phyloP scores from a whole-genome alignment of 2,329 filamentous ascomycete genomes.

The Scytalidium lignicola region DNA sequence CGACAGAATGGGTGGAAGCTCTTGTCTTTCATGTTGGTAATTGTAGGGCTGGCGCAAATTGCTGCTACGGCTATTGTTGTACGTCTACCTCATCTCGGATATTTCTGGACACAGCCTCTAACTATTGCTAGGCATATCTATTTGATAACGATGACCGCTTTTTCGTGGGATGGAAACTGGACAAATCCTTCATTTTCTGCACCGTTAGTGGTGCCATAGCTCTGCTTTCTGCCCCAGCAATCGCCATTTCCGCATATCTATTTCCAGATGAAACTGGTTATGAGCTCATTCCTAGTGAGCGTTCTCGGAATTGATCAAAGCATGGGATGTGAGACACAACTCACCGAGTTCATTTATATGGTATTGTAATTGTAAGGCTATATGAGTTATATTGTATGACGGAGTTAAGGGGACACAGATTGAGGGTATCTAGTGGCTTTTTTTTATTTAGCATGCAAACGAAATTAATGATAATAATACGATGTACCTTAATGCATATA shows the following conservation, averaged over 20 bases:
- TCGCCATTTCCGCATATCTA: constrained; percentile 62
- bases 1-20: constrained; percentile 80
- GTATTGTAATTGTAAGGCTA: no score
- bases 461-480: no score
- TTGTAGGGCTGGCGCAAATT: constrained; percentile 66
- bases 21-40: constrained; percentile 57
- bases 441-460: no score
- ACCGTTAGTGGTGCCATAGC: constrained; percentile 50
- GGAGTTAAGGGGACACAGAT: no score
- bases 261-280: constrained; percentile 82
- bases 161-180: constrained; percentile 75
- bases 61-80: constrained; percentile 80
- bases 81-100: constrained; percentile 32
- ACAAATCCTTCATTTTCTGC: constrained; percentile 71
- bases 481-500: no score
- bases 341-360: neutral
- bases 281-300: constrained; percentile 59
- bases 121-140: constrained; percentile 62
- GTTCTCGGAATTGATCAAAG: constrained; percentile 5
- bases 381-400: no score
- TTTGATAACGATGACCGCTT: constrained; percentile 82
- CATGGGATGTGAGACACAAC: neutral
- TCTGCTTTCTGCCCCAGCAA: constrained; percentile 47
- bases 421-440: no score
- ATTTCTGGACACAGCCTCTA: constrained; percentile 2